Conservation (phyloP, 345 rosid genomes). For the Bruguiera parviflora region DNA sequence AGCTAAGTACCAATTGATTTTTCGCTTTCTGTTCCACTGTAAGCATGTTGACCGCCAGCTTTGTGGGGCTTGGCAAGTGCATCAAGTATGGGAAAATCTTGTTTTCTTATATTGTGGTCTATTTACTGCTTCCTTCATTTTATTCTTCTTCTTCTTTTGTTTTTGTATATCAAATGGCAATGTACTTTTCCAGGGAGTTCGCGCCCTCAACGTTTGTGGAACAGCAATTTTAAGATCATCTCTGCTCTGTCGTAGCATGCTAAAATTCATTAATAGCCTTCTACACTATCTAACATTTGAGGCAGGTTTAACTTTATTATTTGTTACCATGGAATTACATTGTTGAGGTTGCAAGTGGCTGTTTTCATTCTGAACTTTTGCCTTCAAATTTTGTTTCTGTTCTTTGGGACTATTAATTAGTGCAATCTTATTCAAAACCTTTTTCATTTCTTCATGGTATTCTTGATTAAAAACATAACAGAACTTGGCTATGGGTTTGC, state of each 20-base stretch:
- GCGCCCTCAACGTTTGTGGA: constrained; percentile 62
- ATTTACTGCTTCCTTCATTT: constrained; percentile 8
- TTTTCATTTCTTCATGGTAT: neutral
- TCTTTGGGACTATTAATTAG: neutral
- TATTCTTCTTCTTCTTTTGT: neutral
- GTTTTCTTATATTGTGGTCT: constrained; percentile 4
- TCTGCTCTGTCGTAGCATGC: constrained; percentile 96
- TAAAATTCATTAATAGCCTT: constrained; percentile 87
- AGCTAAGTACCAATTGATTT: constrained; percentile 83
- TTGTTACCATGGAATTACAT: neutral
- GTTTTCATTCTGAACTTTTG: neutral
- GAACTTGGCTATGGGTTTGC: neutral
- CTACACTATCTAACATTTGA: constrained; percentile 95
- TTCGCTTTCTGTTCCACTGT: constrained; percentile 88
- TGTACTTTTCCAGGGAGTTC: constrained; percentile 58
- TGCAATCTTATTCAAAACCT: neutral
- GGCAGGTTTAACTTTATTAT: constrained; percentile 49
- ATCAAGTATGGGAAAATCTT: constrained; percentile 61
- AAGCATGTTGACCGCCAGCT: constrained; percentile 97
- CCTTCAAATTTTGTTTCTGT: neutral
- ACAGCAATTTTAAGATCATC: constrained; percentile 88
- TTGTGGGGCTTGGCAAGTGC: constrained; percentile 94
- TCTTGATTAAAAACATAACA: neutral
- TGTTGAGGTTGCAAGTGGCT: neutral
- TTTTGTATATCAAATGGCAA: constrained; percentile 18